Conservation (phyloP, 1,284 basidiomycete species). For the Leccinum holopus region DNA sequence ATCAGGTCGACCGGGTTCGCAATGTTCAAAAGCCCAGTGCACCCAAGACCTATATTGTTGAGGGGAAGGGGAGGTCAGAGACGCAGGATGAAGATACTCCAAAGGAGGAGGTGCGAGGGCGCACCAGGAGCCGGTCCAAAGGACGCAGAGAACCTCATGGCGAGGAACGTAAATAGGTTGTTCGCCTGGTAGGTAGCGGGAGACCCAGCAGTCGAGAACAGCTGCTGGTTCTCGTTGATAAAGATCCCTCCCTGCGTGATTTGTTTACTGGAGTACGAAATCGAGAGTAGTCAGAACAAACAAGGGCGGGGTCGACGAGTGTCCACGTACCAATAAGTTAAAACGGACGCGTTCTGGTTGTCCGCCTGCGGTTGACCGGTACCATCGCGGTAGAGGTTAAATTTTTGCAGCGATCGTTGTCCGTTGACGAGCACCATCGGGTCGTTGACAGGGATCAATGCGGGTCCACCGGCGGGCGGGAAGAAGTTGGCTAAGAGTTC, state of each 20-base stretch:
- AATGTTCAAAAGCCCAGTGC: conserved; percentile 21
- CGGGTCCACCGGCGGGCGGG: conserved; percentile 27
- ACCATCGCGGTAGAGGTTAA: conserved; percentile 29
- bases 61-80: not conserved
- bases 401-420: conserved; percentile 25
- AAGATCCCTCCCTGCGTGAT: conserved; percentile 25
- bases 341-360: conserved; percentile 22
- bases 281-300: not conserved
- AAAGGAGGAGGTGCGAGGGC: not conserved
- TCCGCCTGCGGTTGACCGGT: conserved; percentile 28
- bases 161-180: conserved; percentile 29
- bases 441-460: conserved; percentile 25
- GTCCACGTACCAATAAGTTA: conserved; percentile 23
- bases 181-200: conserved; percentile 22
- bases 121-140: conserved; percentile 26
- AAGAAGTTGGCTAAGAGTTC: conserved; percentile 26
- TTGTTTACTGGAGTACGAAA: conserved; percentile 19
- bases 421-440: conserved; percentile 30
- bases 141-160: conserved; percentile 27
- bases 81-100: not conserved
- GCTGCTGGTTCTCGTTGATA: conserved; percentile 24
- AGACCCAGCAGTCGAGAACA: conserved; percentile 19
- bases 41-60: conserved; percentile 21
- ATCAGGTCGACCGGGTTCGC: conserved; percentile 25
- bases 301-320: not conserved